Evolutionary conservation across 164 flowering plant species (phyloP), one percentile per base, ranked within the genome.

Genomic region (Nelumbo lutea): DNA sequence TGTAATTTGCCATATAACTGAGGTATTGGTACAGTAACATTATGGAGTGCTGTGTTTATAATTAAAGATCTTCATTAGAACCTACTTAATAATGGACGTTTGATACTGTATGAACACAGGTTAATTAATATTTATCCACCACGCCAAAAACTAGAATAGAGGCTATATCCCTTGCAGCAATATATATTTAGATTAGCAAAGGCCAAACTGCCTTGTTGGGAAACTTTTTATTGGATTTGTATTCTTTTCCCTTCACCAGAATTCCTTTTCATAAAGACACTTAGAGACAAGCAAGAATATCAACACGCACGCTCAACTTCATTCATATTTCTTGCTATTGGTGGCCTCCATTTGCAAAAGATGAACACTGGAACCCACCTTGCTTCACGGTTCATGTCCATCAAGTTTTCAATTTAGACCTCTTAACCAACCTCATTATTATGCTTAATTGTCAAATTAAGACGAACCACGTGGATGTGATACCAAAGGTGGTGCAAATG

Each of bases 341-440:
- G 74, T 65, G 48, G 57, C 51, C 38, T 63, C 42, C 44, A 69
- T 46, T 51, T 11, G 62, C 7, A 56, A 74, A 66, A 65, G 63
- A 48, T 43, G 65, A 79, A 75, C 77, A 72, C 52, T 64, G 76
- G 63, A 72, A 77, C 58, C 79, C 68, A 60, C 65, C 65, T 59
- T 65, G 40, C 48, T 52, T 13, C 15, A 50, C 39, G 52, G 52
- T 66, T 66, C 58, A 59, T 39, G 51, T 51, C 43, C 64, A 66
- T 52, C 65, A 42, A 59, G 47, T 14, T 59, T 56, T 47, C 65
- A 50, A 65, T 72, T 67, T 76, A 68, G 77, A 78, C 80, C 64
- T 55, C 62, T 75, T 76, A 76, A 78, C 80, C 61, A 76, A 74
- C 65, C 66, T 70, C 75, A 75, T 73, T 63, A 75, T 75, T 66